Evolutionary conservation across 2,329 filamentous ascomycete genomes (phyloP).

Genomic region (Fusarium penzigii): DNA sequence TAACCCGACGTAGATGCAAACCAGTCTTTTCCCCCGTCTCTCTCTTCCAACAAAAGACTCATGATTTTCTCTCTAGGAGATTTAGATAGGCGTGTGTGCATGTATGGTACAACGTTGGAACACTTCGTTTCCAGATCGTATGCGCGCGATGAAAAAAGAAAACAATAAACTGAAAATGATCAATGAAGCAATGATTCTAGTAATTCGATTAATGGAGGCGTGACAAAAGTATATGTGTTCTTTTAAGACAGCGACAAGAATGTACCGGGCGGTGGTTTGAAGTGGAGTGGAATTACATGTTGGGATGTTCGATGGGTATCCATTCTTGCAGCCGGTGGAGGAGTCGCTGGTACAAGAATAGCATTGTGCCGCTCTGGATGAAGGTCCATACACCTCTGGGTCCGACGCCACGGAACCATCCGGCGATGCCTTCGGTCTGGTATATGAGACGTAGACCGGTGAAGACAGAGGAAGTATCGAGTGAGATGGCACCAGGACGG

Average conservation of each 20-base stretch:
- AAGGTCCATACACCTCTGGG: constrained; percentile 95
- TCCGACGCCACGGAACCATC: constrained; percentile 93
- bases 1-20: constrained; percentile 22
- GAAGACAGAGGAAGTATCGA: constrained; percentile 88
- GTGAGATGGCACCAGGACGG: constrained; percentile 73
- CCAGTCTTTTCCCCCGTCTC: neutral
- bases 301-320: constrained; percentile 34
- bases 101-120: neutral
- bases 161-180: neutral
- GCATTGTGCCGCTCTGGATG: constrained; percentile 94
- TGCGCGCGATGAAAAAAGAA: neutral
- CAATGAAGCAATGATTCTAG: neutral
- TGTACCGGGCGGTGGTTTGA: constrained; percentile 1
- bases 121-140: neutral
- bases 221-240: neutral
- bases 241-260: neutral
- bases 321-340: constrained; percentile 71
- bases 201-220: neutral
- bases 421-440: constrained; percentile 80
- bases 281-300: constrained; percentile 19
- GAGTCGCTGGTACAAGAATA: constrained; percentile 90
- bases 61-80: neutral
- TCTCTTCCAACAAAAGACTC: constrained; percentile 21
- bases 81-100: neutral
- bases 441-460: constrained; percentile 87